Conservation (phyloP, 352 stramenopile species). For the Phytophthora rubi region DNA sequence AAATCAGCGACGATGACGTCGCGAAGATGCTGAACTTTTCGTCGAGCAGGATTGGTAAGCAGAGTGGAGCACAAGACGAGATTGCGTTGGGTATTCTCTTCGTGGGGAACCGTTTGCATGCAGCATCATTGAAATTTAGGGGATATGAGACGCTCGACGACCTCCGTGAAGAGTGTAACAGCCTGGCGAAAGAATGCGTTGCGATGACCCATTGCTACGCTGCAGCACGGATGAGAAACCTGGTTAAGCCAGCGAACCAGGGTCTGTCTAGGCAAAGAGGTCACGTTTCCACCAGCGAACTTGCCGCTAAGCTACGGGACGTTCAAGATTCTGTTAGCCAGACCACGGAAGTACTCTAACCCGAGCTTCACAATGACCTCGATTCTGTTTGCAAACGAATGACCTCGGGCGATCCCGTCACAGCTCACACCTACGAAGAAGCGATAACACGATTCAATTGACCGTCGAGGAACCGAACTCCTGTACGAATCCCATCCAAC, state of each 20-base stretch:
- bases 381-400: no score
- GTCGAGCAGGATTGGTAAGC: neutral
- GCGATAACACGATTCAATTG: neutral
- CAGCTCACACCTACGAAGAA: neutral
- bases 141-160: neutral
- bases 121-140: neutral
- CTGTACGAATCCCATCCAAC: neutral
- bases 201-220: neutral
- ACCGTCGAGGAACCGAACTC: neutral
- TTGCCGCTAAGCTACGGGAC: neutral
- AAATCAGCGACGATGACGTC: constrained; percentile 6
- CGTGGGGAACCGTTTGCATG: neutral
- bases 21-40: constrained; percentile 13
- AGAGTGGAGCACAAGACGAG: no score
- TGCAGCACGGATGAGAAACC: neutral
- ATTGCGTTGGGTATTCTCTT: neutral
- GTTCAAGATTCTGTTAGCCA: neutral
- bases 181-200: neutral
- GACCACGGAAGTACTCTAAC: no score
- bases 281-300: neutral
- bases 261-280: neutral
- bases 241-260: neutral
- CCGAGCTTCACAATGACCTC: no score
- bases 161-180: neutral
- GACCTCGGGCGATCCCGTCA: neutral